Percentiles rank a stretch among this genome's conserved stretches.
Conservation (phyloP, 208 protist genomes). For the Kentomonas sorsogonicus region DNA sequence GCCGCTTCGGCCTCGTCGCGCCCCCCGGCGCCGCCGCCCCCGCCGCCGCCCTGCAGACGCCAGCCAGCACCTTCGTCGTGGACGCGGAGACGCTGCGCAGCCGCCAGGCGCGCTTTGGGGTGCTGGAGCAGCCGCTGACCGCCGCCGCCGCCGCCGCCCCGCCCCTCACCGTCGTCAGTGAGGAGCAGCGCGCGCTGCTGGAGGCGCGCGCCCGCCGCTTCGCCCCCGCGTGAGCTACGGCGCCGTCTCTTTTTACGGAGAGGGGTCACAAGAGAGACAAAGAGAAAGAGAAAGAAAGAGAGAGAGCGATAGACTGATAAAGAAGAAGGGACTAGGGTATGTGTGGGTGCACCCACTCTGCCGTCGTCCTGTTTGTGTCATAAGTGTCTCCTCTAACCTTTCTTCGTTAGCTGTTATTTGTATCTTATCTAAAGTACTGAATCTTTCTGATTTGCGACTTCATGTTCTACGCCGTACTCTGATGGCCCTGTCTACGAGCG, state of each 20-base stretch:
- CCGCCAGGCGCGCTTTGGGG: slow-evolving; percentile 59
- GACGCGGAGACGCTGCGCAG: slow-evolving; percentile 55
- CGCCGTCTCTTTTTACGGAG: too few relatives aligned
- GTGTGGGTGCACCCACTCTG: too few relatives aligned
- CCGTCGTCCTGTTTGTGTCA: too few relatives aligned
- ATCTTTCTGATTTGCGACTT: too few relatives aligned
- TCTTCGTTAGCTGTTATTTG: too few relatives aligned
- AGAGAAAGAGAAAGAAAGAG: not conserved
- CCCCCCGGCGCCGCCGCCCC: slow-evolving; percentile 11
- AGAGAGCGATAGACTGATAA: not conserved
- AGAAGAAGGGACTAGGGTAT: too few relatives aligned
- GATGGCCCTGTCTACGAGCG: too few relatives aligned
- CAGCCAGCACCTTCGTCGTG: slow-evolving; percentile 26
- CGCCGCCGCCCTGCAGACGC: slow-evolving; percentile 17
- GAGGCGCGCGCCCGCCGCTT: slow-evolving; percentile 44
- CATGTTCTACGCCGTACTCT: too few relatives aligned
- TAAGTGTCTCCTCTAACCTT: too few relatives aligned
- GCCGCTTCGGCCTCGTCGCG: slow-evolving; percentile 52
- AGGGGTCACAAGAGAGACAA: too few relatives aligned
- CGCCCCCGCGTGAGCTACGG: slow-evolving; percentile 16
- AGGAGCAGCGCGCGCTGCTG: slow-evolving; percentile 37
- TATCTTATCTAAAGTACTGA: too few relatives aligned
- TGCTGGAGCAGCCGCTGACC: slow-evolving; percentile 4
- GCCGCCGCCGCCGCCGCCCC: not conserved
- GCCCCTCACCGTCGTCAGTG: slow-evolving; percentile 1